Base-by-base conservation (phyloP, 148 eudicot genomes). In the Arctostaphylos glauca region DNA sequence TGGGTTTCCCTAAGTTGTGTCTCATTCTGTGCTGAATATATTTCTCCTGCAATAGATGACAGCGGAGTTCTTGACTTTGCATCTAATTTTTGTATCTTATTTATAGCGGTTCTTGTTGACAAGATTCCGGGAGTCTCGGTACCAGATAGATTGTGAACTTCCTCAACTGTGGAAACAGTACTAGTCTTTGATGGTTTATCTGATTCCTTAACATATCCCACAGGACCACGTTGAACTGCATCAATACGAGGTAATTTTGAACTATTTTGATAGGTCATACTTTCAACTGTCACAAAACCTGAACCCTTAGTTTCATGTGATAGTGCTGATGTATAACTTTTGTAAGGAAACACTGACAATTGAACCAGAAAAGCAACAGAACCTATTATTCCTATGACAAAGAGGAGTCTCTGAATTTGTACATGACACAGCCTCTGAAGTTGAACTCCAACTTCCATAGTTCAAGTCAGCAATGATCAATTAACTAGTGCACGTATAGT, bases 301-400 rank as follows among this genome's bases (percentile, higher is more conserved):
- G 74, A 81, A 76, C 80, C 78, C 47, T 76, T 67, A 52, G 55
- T 68, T 43, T 38, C 82, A 82, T 73, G 18, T 15, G 84, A 81
- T 59, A 76, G 23, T 56, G 80, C 9, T 4, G 81, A 80, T 38
- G 58, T 25, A 56, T 82, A 81, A 62, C 47, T 83, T 59, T 60
- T 68, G 74, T 82, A 82, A 75, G 84, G 86, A 81, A 84, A 72
- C 64, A 31, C 88, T 66, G 73, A 84, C 31, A 88, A 86, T 74
- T 92, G 91, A 70, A 54, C 74, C 9, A 90, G 64, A 81, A 87
- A 81, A 19, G 83, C 25, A 80, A 90, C 15, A 55, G 67, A 68
- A 67, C 74, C 89, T 3, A 86, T 49, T 80, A 87, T 71, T 55
- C 84, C 90, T 76, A 85, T 66, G 48, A 89, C 21, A 47, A 78